Percentiles rank a stretch among this genome's conserved stretches.
These are phyloP conservation scores for Zalerion maritima DNA, from an alignment of 495 filamentous ascomycete genomes.

Conservation along the genomic window DNA sequence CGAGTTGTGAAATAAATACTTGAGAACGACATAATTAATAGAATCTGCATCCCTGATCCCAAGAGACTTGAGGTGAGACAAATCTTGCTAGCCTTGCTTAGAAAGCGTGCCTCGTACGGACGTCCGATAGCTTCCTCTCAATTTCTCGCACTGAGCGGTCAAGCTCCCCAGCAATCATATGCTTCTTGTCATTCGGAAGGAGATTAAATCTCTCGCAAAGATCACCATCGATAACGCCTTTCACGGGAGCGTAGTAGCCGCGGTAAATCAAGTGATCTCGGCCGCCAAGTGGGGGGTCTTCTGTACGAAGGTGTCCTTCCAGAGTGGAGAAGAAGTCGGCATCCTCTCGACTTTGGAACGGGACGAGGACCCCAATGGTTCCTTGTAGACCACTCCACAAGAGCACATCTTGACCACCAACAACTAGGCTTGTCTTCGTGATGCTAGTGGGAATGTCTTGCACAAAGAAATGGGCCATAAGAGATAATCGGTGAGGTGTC, in stretches of 20 bases:
- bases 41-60: too few relatives aligned
- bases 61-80: too few relatives aligned
- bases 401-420: slow-evolving; percentile 80
- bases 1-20: too few relatives aligned
- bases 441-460: slow-evolving; percentile 88
- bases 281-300: slow-evolving; percentile 76
- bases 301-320: slow-evolving; percentile 68
- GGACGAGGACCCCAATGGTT: slow-evolving; percentile 81
- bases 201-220: slow-evolving; percentile 82
- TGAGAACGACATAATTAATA: too few relatives aligned
- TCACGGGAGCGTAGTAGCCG: slow-evolving; percentile 92
- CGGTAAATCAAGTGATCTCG: slow-evolving; percentile 91
- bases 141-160: slow-evolving; percentile 84
- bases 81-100: too few relatives aligned
- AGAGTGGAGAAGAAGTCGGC: slow-evolving; percentile 94
- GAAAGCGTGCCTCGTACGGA: too few relatives aligned
- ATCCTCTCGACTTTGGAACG: slow-evolving; percentile 79
- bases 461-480: slow-evolving; percentile 76
- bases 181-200: slow-evolving; percentile 71
- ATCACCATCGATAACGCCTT: slow-evolving; percentile 96
- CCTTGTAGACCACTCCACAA: slow-evolving; percentile 92
- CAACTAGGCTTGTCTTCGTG: slow-evolving; percentile 77
- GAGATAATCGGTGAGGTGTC: slow-evolving; percentile 63
- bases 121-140: slow-evolving; percentile 89
- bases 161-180: slow-evolving; percentile 84